These are phyloP conservation scores for Takashimella tepidaria DNA, from an alignment of 1,284 basidiomycete genomes.

Conservation along the genomic window DNA sequence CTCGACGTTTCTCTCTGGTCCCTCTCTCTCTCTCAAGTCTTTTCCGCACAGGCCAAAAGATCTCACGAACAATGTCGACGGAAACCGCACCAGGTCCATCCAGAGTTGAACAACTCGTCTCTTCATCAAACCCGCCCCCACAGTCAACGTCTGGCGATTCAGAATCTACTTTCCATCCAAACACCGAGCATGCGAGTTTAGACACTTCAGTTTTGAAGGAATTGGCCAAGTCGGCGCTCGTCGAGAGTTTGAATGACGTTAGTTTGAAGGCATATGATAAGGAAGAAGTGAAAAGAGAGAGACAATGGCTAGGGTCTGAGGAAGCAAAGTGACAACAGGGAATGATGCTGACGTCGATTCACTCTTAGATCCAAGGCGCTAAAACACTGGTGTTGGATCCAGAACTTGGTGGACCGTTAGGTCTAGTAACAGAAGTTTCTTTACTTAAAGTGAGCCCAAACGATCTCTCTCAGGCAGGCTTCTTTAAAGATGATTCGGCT, in stretches of 20 bases:
- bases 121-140: conserved; percentile 23
- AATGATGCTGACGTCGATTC: conserved; percentile 3
- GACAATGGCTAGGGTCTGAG: too few species aligned
- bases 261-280: conserved; percentile 22
- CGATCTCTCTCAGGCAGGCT: too few species aligned
- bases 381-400: conserved; percentile 94
- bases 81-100: conserved; percentile 23
- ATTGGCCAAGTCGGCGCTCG: conserved; percentile 65
- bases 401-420: conserved; percentile 81
- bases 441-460: conserved; percentile 70
- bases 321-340: not conserved
- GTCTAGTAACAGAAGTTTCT: conserved; percentile 86
- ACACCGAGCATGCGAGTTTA: conserved; percentile 41
- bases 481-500: too few species aligned
- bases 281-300: not conserved
- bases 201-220: conserved; percentile 70
- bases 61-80: conserved; percentile 10
- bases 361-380: conserved; percentile 88
- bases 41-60: not conserved
- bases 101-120: conserved; percentile 7
- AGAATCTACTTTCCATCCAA: conserved; percentile 26
- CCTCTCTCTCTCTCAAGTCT: not conserved
- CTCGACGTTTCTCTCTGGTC: too few species aligned
- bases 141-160: conserved; percentile 44
- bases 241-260: conserved; percentile 78